Base-by-base conservation (phyloP, 441 rosid genomes). In the Pelargonium myrrhifolium region DNA sequence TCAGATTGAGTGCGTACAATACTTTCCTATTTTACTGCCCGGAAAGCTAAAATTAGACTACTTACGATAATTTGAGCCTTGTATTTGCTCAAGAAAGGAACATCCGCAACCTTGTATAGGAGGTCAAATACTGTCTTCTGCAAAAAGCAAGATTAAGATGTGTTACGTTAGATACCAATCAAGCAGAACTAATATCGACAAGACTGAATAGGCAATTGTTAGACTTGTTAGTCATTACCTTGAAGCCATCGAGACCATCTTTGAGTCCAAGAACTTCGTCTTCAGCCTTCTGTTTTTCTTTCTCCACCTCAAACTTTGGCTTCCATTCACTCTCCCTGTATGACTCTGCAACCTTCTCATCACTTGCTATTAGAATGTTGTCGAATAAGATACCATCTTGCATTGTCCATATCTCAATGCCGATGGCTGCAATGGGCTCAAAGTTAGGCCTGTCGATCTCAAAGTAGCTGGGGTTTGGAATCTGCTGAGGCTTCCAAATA, bases 321-420 rank as follows among this genome's bases (percentile, higher is more conserved):
- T 78, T 78, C 81, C 81, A 78, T 64, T 72, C 65, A 0, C 39
- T 45, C 24, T 31, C 75, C 40, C 77, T 59, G 72, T 78, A 75
- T 6, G 71, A 47, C 59, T 65, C 72, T n/a, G 81, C 81, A 24
- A 59, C 74, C 20, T 75, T 72, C 70, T 75, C 79, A 35, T 72
- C 76, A 6, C 74, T 72, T 17, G 81, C 42, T 40, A 78, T 78
- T 65, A 75, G 47, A 61, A 78, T 24, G 18, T 75, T 78, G 53
- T 78, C 76, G 12, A 75, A 78, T 74, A 78, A 63, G 28, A 78
- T 72, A 43, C 78, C 78, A 62, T 72, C 78, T 47, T 78, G 78
- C 81, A 75, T 78, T 15, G 81, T 78, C 81, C 78, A 78, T 24
- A 78, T 75, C 78, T 78, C 81, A 26, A 78, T 75, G n/a, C 78